Percentiles rank a stretch among this genome's conserved stretches.
Evolutionary conservation across 2,329 filamentous ascomycete genomes (phyloP).

Genomic region (Verticillium zaregamsianum): DNA sequence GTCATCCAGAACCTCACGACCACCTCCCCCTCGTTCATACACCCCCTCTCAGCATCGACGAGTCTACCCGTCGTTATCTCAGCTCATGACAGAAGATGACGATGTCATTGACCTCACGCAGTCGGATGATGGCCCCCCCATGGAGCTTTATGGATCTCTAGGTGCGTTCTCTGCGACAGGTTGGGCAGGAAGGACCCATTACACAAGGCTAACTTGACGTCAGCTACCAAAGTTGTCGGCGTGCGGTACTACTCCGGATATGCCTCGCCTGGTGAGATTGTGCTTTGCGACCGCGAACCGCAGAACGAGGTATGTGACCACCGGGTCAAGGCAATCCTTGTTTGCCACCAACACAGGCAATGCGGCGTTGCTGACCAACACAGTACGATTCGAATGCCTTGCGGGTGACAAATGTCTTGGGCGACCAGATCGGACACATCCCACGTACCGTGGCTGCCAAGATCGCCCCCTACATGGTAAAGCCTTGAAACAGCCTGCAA

Average conservation of each 20-base stretch:
- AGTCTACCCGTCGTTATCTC: slow-evolving; percentile 12
- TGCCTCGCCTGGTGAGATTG: slow-evolving; percentile 59
- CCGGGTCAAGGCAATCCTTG: neutral
- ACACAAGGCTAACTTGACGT: neutral
- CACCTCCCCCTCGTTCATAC: neutral
- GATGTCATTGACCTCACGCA: slow-evolving; percentile 41
- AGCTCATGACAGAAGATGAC: slow-evolving; percentile 25
- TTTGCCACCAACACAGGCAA: too few relatives aligned
- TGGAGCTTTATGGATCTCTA: slow-evolving; percentile 44
- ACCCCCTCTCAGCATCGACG: slow-evolving; percentile 27
- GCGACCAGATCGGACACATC: slow-evolving; percentile 74
- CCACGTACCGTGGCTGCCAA: slow-evolving; percentile 64
- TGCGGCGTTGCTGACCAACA: neutral
- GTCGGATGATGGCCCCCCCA: slow-evolving; percentile 31
- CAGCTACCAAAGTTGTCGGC: slow-evolving; percentile 46
- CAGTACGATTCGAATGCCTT: slow-evolving; percentile 73
- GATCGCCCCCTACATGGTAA: slow-evolving; percentile 67
- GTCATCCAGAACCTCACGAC: neutral
- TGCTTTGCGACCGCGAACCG: slow-evolving; percentile 62
- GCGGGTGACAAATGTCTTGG: slow-evolving; percentile 71
- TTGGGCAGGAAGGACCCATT: neutral
- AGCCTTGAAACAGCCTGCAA: slow-evolving; percentile 7
- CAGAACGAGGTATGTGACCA: slow-evolving; percentile 44
- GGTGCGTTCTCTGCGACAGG: slow-evolving; percentile 22
- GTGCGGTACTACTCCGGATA: slow-evolving; percentile 58